These are phyloP conservation scores for Sporothrix phasma DNA, from an alignment of 2,329 filamentous ascomycete species.

Conservation along the genomic window DNA sequence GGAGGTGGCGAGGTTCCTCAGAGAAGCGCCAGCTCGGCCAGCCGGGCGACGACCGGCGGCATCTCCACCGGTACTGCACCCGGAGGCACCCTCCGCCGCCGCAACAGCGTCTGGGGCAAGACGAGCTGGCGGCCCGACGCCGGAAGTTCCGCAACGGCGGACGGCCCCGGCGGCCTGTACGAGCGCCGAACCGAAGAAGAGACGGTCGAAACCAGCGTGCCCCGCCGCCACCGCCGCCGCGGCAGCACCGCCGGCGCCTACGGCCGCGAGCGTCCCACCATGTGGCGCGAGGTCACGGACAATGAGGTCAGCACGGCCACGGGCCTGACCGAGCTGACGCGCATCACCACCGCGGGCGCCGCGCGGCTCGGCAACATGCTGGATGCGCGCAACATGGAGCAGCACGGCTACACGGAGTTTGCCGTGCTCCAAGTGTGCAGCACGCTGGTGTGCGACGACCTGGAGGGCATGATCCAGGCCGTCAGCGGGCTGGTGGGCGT, in stretches of 20 bases:
- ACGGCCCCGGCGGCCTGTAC: neutral
- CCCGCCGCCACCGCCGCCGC: neutral
- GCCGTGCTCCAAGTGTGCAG: constrained; percentile 65
- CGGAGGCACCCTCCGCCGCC: neutral
- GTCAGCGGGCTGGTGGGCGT: constrained; percentile 62
- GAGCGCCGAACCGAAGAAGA: constrained; percentile 1
- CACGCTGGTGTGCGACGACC: constrained; percentile 57
- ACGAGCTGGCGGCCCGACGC: neutral
- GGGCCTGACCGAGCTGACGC: constrained; percentile 9
- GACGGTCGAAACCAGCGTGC: neutral
- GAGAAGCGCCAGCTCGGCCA: neutral
- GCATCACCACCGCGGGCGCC: constrained; percentile 3
- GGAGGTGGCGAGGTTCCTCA: neutral
- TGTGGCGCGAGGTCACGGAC: constrained; percentile 13
- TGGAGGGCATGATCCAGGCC: constrained; percentile 50
- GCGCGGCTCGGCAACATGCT: constrained; percentile 37
- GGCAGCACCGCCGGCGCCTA: neutral
- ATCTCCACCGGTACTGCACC: neutral
- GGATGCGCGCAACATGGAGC: constrained; percentile 53
- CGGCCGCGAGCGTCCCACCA: neutral
- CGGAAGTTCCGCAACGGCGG: neutral
- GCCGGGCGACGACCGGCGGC: neutral
- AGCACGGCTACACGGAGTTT: constrained; percentile 66
- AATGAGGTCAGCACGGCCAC: constrained; percentile 13
- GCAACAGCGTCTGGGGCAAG: constrained; percentile 13